These are phyloP conservation scores for Fraxinus cuspidata DNA, from an alignment of 257 asterid species.

Conservation along the genomic window DNA sequence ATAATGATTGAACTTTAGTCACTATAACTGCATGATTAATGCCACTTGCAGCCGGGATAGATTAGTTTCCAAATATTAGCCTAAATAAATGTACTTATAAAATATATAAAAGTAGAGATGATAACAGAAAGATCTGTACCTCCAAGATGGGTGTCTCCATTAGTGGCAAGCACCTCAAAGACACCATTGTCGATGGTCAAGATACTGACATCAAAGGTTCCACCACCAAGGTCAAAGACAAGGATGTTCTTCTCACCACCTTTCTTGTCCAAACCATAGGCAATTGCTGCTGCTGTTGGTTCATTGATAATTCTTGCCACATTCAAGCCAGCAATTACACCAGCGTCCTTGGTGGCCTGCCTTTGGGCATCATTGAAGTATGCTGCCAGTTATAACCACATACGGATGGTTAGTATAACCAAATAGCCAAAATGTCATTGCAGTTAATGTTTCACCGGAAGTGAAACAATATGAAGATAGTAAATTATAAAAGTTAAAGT, in stretches of 20 bases:
- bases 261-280: conserved; percentile 91
- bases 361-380: conserved; percentile 97
- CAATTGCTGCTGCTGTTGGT: conserved; percentile 98
- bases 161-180: conserved; percentile 93
- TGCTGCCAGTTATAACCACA: conserved; percentile 45
- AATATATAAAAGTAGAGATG: background rate
- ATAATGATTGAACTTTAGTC: background rate
- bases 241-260: conserved; percentile 95
- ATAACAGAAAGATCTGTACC: conserved; percentile 42
- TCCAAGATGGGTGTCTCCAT: conserved; percentile 98
- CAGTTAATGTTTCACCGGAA: background rate
- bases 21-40: background rate
- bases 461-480: background rate
- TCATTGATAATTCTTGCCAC: conserved; percentile 92
- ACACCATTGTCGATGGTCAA: conserved; percentile 95
- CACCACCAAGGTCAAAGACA: conserved; percentile 98
- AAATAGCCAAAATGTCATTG: background rate
- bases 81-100: background rate
- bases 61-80: background rate
- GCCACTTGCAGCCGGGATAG: background rate
- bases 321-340: conserved; percentile 83
- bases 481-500: background rate
- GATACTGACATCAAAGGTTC: conserved; percentile 95
- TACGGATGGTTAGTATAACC: background rate
- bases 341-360: conserved; percentile 96